Conservation (phyloP, 2,329 filamentous ascomycete species). For the Trichophyton schoenleinii region DNA sequence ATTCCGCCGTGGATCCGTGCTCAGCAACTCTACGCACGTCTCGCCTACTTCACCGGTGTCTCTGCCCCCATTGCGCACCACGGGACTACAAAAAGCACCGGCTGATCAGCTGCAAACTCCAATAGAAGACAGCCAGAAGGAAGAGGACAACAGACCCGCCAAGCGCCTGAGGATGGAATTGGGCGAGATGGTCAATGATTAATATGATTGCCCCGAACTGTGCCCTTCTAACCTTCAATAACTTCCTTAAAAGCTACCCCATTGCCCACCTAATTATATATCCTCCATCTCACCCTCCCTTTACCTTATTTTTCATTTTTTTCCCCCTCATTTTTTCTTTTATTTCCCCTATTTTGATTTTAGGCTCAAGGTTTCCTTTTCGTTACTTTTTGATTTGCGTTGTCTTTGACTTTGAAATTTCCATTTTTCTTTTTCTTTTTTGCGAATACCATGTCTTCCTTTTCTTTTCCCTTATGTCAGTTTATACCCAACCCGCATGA, state of each 20-base stretch:
- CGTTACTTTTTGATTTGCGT: background rate
- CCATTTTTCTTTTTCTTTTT: background rate
- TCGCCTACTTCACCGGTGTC: slow-evolving; percentile 1
- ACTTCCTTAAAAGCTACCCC: background rate
- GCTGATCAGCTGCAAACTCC: background rate
- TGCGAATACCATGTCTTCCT: background rate
- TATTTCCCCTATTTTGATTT: background rate
- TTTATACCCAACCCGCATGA: background rate
- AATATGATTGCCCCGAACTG: slow-evolving; percentile 3
- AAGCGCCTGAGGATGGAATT: slow-evolving; percentile 14
- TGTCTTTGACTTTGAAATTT: background rate
- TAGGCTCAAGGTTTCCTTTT: slow-evolving; percentile 2
- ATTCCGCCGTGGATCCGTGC: background rate
- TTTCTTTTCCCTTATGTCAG: slow-evolving; percentile 1
- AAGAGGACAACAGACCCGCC: slow-evolving; percentile 7
- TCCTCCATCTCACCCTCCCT: too few relatives aligned
- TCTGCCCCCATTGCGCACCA: background rate
- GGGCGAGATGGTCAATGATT: slow-evolving; percentile 15
- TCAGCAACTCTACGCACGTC: background rate
- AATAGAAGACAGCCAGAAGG: background rate
- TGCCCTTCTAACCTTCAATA: background rate
- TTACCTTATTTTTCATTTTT: background rate
- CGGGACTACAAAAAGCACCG: background rate
- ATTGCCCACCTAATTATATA: background rate
- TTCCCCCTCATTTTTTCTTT: background rate